Evolutionary conservation across 139 green algal genomes (phyloP).

Genomic region (Zygnema circumcarinatum): DNA sequence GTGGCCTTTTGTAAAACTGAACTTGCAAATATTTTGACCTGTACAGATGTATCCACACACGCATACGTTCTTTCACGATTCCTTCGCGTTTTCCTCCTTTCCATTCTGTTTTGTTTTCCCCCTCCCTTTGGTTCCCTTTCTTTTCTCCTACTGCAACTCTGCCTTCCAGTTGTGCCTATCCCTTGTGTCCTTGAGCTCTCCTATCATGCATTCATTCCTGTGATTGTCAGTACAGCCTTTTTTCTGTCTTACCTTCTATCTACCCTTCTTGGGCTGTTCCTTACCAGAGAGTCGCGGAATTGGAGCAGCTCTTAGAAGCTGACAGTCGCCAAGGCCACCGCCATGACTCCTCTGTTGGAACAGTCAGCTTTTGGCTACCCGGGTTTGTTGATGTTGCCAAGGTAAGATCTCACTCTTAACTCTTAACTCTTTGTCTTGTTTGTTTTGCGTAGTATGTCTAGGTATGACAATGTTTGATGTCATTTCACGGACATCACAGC

Average conservation of each 20-base stretch:
- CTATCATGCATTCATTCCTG: too few relatives aligned
- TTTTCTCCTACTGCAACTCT: neutral
- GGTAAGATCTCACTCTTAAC: neutral
- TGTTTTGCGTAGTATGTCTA: too few relatives aligned
- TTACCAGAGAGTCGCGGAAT: neutral
- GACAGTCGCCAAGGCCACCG: neutral
- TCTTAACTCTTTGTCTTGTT: too few relatives aligned
- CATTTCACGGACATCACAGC: too few relatives aligned
- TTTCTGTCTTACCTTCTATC: neutral
- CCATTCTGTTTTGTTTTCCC: neutral
- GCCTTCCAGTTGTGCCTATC: too few relatives aligned
- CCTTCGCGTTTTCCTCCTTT: too few relatives aligned
- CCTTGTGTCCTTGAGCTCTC: too few relatives aligned
- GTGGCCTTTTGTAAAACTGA: neutral
- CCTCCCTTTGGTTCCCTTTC: neutral
- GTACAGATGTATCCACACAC: too few relatives aligned
- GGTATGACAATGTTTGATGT: too few relatives aligned
- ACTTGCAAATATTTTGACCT: too few relatives aligned
- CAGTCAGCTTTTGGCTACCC: slow-evolving; percentile 35
- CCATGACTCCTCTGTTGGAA: slow-evolving; percentile 38
- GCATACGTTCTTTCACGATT: too few relatives aligned
- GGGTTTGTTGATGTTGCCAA: slow-evolving; percentile 26
- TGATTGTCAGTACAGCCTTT: too few relatives aligned
- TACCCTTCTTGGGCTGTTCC: neutral
- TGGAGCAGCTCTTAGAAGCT: neutral